These are phyloP conservation scores for Lactarius vividus DNA, from an alignment of 768 basidiomycete genomes.

Conservation along the genomic window DNA sequence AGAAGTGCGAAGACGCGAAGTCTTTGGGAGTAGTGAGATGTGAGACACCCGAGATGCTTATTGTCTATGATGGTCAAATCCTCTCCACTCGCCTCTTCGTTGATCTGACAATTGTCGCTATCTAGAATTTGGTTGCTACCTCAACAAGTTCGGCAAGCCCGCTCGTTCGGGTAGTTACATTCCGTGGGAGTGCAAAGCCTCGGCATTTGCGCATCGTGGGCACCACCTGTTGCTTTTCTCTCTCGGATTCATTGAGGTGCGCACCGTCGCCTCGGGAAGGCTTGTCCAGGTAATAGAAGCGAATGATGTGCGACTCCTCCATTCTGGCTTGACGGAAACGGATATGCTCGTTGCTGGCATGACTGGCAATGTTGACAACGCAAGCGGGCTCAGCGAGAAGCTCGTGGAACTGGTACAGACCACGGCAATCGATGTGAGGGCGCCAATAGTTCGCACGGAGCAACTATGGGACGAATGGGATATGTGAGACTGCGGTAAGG, in stretches of 20 bases:
- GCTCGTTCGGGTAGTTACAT: slow-evolving; percentile 60
- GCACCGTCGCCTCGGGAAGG: slow-evolving; percentile 57
- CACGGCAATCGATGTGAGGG: slow-evolving; percentile 43
- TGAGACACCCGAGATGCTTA: slow-evolving; percentile 54
- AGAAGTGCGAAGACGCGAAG: slow-evolving; percentile 52
- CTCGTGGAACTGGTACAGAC: slow-evolving; percentile 72
- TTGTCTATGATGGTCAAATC: slow-evolving; percentile 70
- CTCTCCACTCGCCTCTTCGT: not conserved
- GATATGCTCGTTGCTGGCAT: slow-evolving; percentile 61
- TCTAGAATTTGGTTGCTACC: slow-evolving; percentile 72
- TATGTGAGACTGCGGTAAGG: slow-evolving; percentile 3
- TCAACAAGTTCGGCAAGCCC: slow-evolving; percentile 67
- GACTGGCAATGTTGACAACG: slow-evolving; percentile 58
- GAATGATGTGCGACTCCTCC: slow-evolving; percentile 61
- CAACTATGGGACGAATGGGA: slow-evolving; percentile 29
- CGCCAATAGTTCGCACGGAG: slow-evolving; percentile 16
- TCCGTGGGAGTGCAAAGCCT: slow-evolving; percentile 75
- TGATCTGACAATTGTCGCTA: not conserved
- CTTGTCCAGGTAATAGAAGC: slow-evolving; percentile 85
- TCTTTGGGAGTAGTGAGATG: slow-evolving; percentile 66
- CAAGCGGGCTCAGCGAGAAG: slow-evolving; percentile 55
- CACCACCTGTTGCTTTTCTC: slow-evolving; percentile 72
- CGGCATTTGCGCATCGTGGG: slow-evolving; percentile 57
- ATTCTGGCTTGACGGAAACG: slow-evolving; percentile 43
- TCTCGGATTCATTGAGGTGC: slow-evolving; percentile 70